Evolutionary conservation across 352 stramenopile species (phyloP), one percentile per base, ranked within the genome.

Genomic region (Phytophthora vignae): DNA sequence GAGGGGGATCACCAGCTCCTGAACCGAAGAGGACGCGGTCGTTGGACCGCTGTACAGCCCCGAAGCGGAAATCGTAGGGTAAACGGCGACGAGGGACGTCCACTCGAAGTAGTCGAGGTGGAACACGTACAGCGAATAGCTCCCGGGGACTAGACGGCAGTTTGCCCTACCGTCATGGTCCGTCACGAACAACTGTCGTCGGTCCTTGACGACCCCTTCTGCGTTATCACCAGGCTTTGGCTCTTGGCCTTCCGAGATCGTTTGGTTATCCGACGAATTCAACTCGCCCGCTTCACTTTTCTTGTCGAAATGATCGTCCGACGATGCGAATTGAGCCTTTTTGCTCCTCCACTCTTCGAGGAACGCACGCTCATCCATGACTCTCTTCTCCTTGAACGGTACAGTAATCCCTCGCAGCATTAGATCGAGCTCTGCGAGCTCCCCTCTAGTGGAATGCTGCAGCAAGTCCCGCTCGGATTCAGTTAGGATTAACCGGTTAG

Each of bases 51-150:
- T 79, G 46, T 77, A 86, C 3, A 84, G 57, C 0, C 83, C 82
- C 1, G 80, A 80, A 1, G 65, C 70, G 17, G 80, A 88, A 19
- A 82, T 73, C 1, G 73, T 83, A 6, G 85, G 82, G 36, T 88
- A 93, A 4, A 93, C 62, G 3, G 90, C 77, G 2, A 76, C 66
- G 14, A 88, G 63, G 8, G 83, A 93, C 1, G 78, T 93, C 83
- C 85, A 91, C 70, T 93, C 85, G 50, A 91, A 90, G 60, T 80
- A 90, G 29, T 91, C 84, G n/a, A 80, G 58, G 60, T 93, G 84
- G 63, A 90, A 91, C 0, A 93, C 77, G 42, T 93, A 90, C 5
- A 93, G 6, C 2, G 82, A 89, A 74, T 93, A 93, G 12, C 83
- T 90, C 0, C 85, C 85, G 2, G 85, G 81, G 8, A 77, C 64